Evolutionary conservation across 345 rosid species (phyloP).

Genomic region (Sisymbrium irio): DNA sequence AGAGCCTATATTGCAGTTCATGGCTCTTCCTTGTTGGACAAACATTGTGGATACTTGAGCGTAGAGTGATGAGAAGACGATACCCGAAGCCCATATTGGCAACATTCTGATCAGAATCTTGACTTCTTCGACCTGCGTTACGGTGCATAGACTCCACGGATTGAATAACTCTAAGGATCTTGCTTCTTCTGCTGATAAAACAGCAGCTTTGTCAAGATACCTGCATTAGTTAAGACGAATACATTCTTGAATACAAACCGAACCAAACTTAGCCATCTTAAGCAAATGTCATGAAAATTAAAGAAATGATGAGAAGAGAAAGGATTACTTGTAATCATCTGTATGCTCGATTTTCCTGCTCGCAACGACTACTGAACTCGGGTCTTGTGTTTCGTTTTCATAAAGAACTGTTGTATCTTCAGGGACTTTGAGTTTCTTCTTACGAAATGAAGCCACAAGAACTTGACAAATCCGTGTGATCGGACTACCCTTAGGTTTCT

Average conservation of each 20-base stretch:
- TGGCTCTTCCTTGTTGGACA: conserved; percentile 41
- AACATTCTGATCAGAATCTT: conserved; percentile 38
- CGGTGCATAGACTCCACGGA: conserved; percentile 43
- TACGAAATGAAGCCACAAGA: conserved; percentile 42
- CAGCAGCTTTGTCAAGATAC: conserved; percentile 40
- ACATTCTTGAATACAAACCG: neutral
- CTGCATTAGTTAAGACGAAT: neutral
- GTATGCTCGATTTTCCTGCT: conserved; percentile 46
- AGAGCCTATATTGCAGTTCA: conserved; percentile 36
- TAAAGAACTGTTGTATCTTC: conserved; percentile 37
- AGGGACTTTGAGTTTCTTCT: conserved; percentile 34
- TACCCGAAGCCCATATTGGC: conserved; percentile 41
- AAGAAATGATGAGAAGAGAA: neutral
- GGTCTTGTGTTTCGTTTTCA: conserved; percentile 26
- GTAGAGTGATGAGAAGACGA: conserved; percentile 33
- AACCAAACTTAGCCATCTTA: neutral
- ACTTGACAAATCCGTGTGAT: conserved; percentile 44
- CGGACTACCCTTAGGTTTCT: conserved; percentile 52
- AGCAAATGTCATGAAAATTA: neutral
- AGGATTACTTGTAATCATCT: conserved; percentile 8
- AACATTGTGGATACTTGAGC: conserved; percentile 41
- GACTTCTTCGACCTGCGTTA: conserved; percentile 44
- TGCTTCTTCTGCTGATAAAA: conserved; percentile 17
- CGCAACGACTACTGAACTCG: conserved; percentile 33
- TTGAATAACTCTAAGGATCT: neutral